Percentiles rank a stretch among this genome's conserved stretches.
Evolutionary conservation across 495 filamentous ascomycete species (phyloP).

Genomic region (Trichoderma virens): DNA sequence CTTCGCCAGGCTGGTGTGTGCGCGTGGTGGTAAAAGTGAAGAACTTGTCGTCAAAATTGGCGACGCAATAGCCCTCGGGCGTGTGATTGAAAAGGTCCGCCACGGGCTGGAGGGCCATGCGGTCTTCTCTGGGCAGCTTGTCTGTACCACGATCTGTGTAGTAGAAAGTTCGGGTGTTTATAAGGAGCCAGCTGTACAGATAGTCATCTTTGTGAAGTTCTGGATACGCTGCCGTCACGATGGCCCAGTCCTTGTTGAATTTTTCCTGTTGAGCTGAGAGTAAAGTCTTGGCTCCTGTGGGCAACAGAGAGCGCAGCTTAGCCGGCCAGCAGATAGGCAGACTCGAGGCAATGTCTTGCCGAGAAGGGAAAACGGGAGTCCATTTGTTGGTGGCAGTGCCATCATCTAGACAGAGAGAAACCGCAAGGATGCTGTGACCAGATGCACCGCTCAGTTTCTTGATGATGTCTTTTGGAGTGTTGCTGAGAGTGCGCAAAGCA

Average conservation of each 20-base stretch:
- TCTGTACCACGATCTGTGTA: conserved; percentile 48
- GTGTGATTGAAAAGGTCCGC: conserved; percentile 85
- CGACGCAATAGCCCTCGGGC: conserved; percentile 51
- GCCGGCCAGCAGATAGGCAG: conserved; percentile 66
- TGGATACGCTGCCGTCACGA: conserved; percentile 45
- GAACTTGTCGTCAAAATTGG: conserved; percentile 47
- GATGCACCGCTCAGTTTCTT: conserved; percentile 38
- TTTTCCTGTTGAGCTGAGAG: conserved; percentile 55
- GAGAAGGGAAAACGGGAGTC: conserved; percentile 60
- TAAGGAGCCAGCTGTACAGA: conserved; percentile 68
- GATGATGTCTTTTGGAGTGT: conserved; percentile 46
- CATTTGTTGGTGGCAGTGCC: conserved; percentile 40
- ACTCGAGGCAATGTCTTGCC: conserved; percentile 47
- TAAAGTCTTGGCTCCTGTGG: conserved; percentile 36
- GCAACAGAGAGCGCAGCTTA: conserved; percentile 40
- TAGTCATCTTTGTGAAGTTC: conserved; percentile 46
- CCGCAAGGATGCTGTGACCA: conserved; percentile 64
- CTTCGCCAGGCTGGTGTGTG: conserved; percentile 56
- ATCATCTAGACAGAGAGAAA: conserved; percentile 52
- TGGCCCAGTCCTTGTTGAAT: conserved; percentile 53
- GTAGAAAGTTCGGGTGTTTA: conserved; percentile 81
- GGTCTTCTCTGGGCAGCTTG: conserved; percentile 52
- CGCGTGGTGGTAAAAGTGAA: conserved; percentile 54
- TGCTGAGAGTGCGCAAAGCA: conserved; percentile 53
- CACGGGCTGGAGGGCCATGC: conserved; percentile 75